A percentile compares a stretch with the other conserved stretches of the same genome.
phyloP scores from a whole-genome alignment of 2,329 filamentous ascomycete genomes.

The Epichloe gansuensis region DNA sequence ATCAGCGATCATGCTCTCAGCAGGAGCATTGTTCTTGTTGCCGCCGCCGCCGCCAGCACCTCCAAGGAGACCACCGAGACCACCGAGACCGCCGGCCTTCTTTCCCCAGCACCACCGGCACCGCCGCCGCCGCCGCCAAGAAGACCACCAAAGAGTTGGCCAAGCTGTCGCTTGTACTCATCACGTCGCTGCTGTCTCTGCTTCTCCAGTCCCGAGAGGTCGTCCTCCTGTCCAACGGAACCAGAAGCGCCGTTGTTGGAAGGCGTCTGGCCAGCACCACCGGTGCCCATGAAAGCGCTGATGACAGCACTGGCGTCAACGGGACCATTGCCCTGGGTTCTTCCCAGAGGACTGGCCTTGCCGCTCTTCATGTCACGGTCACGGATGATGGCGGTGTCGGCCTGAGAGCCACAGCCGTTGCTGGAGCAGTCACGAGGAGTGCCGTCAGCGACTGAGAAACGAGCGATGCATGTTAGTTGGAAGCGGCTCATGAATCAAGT shows the following conservation, averaged over 20 bases:
- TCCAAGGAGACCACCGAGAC: constrained; percentile 6
- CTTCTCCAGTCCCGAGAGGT: constrained; percentile 20
- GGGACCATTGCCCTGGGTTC: constrained; percentile 46
- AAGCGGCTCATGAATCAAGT: neutral
- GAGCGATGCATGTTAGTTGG: constrained; percentile 3
- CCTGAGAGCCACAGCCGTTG: constrained; percentile 51
- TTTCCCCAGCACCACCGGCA: neutral
- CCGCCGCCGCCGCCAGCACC: constrained; percentile 16
- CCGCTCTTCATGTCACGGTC: constrained; percentile 42
- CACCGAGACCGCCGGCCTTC: constrained; percentile 1
- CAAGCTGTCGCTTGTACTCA: constrained; percentile 18
- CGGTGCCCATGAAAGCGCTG: constrained; percentile 45
- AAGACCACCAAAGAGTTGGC: constrained; percentile 18
- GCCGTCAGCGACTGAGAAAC: constrained; percentile 42
- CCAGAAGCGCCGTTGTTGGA: constrained; percentile 26
- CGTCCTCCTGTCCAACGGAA: constrained; percentile 31
- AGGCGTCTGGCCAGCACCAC: constrained; percentile 17
- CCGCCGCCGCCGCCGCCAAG: neutral
- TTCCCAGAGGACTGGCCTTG: constrained; percentile 47
- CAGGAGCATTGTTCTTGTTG: constrained; percentile 27
- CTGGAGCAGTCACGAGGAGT: constrained; percentile 55
- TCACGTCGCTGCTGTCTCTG: constrained; percentile 9
- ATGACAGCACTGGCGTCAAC: constrained; percentile 47
- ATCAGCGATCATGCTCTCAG: constrained; percentile 41
- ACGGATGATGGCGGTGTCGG: constrained; percentile 59